These are phyloP conservation scores for Cyberlindnera mississippiensis DNA, from an alignment of 805 yeast species.

Conservation along the genomic window DNA sequence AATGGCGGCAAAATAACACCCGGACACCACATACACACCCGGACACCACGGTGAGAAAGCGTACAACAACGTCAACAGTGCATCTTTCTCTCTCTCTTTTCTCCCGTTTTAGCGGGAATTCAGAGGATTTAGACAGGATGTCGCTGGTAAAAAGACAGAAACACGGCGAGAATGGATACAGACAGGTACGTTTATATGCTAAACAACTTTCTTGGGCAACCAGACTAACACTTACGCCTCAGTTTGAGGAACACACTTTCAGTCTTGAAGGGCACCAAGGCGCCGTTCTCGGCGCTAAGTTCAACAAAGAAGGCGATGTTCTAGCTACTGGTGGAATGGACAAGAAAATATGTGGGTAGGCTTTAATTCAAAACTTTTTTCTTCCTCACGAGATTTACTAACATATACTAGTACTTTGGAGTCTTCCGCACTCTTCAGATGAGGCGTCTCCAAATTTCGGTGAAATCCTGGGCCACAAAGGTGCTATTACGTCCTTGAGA, in stretches of 20 bases:
- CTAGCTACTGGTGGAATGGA: slow-evolving; percentile 67
- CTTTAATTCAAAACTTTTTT: too few relatives aligned
- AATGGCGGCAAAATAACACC: too few relatives aligned
- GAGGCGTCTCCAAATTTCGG: slow-evolving; percentile 38
- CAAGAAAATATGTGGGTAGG: slow-evolving; percentile 33
- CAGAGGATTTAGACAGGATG: slow-evolving; percentile 21
- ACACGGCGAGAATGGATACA: slow-evolving; percentile 7
- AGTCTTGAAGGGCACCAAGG: slow-evolving; percentile 51
- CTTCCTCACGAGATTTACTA: background rate
- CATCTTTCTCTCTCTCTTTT: background rate
- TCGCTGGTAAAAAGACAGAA: slow-evolving; percentile 35
- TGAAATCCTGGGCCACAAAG: slow-evolving; percentile 50
- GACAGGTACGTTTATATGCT: slow-evolving; percentile 15
- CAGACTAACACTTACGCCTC: slow-evolving; percentile 7
- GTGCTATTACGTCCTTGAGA: slow-evolving; percentile 55
- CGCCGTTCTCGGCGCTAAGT: slow-evolving; percentile 48
- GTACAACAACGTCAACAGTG: too few relatives aligned
- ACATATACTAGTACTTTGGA: slow-evolving; percentile 21
- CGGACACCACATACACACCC: too few relatives aligned
- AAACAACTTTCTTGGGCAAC: background rate
- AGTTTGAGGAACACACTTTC: slow-evolving; percentile 23
- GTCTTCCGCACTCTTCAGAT: slow-evolving; percentile 22
- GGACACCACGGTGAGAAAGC: too few relatives aligned
- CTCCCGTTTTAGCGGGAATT: background rate
- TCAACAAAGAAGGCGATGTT: slow-evolving; percentile 46